Evolutionary conservation across 176 grass and related monocot species (phyloP), one percentile per base, ranked within the genome.

Genomic region (Eleusine indica): DNA sequence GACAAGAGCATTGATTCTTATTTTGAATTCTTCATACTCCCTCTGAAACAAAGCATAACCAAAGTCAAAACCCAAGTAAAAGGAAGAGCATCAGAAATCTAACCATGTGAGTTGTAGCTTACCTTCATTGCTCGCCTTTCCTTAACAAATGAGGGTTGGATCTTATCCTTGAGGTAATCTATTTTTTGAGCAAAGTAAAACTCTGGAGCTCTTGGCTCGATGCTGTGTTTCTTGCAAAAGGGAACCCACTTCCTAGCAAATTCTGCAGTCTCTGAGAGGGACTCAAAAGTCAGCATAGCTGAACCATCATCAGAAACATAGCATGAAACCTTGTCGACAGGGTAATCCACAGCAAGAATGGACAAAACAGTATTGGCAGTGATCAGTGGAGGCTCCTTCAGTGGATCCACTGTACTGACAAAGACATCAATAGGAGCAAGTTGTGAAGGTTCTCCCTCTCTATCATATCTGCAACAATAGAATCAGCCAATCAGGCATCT

Each of bases 121-220:
- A 98, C 96, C 93, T 99, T 99, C 97, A 99, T 99, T 87, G 97
- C 89, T 44, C 97, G 91, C 57, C 97, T 90, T 90, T 99, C 97
- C 80, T 99, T 99, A 48, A 99, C 97, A 83, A 99, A 99, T 12
- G 97, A 99, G 78, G 93, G 97, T 75, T 96, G 91, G 62, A 99
- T 92, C 85, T 99, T 99, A 70, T 99, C 93, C 78, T 99, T 99
- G 12, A 99, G 86, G 74, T 99, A 99, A 86, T 96, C 93, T 66
- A 99, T 96, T 81, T 96, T 96, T 80, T 94, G 91, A 77, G 89
- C 89, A 92, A 99, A 99, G 87, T 99, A 99, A 92, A 99, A 99
- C 68, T 96, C 94, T 48, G 94, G 94, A 51, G 94, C 94, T 66
- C 94, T 89, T 30, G 94, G 94, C 85, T 96, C 94, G 66, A 96